Base-by-base conservation (phyloP, 2,329 filamentous ascomycete species). In the Beauveria australis region DNA sequence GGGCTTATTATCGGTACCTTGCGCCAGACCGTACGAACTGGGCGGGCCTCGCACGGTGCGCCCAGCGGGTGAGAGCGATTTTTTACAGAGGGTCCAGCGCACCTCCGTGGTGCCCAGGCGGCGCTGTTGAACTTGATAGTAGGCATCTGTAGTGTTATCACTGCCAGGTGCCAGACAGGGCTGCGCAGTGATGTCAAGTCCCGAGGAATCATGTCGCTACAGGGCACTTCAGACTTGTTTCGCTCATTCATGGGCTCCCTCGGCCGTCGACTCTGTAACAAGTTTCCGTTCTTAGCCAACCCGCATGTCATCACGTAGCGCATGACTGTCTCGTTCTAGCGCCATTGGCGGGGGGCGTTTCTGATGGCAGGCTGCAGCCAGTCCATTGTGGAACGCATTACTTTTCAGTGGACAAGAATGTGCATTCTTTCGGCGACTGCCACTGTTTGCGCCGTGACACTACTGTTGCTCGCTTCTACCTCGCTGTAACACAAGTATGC, bases 1-100 rank as follows among this genome's bases (percentile, higher is more conserved):
- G 18, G 16, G 46, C 9, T 19, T 28, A 37, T 59, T 59, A 52
- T 59, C 56, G 56, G 56, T 59, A 52, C 47, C 47, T 59, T 26
- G 46, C n/a, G 22, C 47, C 37, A 24, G 37, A 44, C 47, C 3
- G 56, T 52, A 59, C 47, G 40, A 52, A 52, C 24, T 44, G 26
- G 37, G 56, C 47, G 47, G 56, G 56, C 56, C 37, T 52, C 56
- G 56, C 56, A 59, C 56, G 37, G 56, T 59, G 40, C 56, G 56
- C 47, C 46, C 55, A 40, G 47, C 47, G 33, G 48, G 37, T 18
- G 46, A 44, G 40, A 37, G 47, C 46, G 47, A 59, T 57, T 56
- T 46, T 57, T 33, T 57, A 37, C 54, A 57, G 54, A 57, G 54
- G 52, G 40, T 44, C 53, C 40, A 44, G 40, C 22, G 24, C 22